Evolutionary conservation across 164 flowering plant genomes (phyloP), one percentile per base, ranked within the genome.

Genomic region (Akebia trifoliata): DNA sequence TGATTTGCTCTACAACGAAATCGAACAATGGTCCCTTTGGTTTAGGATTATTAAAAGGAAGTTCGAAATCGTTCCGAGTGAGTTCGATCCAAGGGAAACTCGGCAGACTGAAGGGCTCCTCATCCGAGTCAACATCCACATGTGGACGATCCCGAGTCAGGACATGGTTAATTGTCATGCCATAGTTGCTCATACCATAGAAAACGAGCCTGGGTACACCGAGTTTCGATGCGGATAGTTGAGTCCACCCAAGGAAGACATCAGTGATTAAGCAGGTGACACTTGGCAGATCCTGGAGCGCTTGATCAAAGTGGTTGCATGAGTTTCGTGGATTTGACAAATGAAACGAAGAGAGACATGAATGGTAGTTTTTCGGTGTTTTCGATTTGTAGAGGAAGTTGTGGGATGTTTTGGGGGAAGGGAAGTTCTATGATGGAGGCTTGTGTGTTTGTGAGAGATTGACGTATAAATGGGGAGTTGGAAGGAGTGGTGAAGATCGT

Each of bases 241-340:
- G 47, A 8, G 80, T 80, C 85, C 85, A 80, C 37, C 70, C 60
- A 11, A 80, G 77, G 48, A 80, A 80, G 4, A 72, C 70, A 18
- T 80, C 71, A 0, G 62, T 55, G 18, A 67, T 29, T 1, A 67
- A 44, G 32, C 36, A 51, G 26, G n/a, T 50, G 14, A 48, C 55
- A 14, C 10, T 17, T 10, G 55, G 39, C 0, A 50, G 47, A 6
- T 7, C 29, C 4, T 36, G 4, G 47, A 60, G 56, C 3, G 36
- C 48, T 39, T 5, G 36, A 17, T 55, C 59, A 28, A 55, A 55
- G 12, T 37, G 56, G 38, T 50, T 50, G 28, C 30, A 60, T 50
- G 30, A 60, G 63, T 21, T 49, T 60, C 11, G 48, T 39, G 4
- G 63, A 36, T 8, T 12, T 50, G 22, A 38, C 39, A 31, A 60